Evolutionary conservation across 805 yeast species (phyloP).

Genomic region (Yarrowia sp.): DNA sequence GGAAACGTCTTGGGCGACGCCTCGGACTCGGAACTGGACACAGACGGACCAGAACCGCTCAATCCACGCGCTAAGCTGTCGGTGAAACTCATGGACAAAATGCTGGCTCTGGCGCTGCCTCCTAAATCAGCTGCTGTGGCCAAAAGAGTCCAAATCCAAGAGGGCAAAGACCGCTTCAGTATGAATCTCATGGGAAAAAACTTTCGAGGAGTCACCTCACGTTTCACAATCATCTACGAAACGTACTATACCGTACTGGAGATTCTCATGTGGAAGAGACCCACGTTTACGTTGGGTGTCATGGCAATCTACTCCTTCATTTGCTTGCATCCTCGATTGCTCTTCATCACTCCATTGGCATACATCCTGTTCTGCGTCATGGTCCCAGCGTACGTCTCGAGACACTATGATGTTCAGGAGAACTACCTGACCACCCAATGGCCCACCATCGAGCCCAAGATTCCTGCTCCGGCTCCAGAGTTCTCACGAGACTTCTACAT

Average conservation of each 20-base stretch:
- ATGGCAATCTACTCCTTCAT: conserved; percentile 50
- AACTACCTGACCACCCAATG: conserved; percentile 48
- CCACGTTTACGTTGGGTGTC: conserved; percentile 58
- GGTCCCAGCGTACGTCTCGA: conserved; percentile 60
- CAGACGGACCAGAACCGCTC: not conserved
- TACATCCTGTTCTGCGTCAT: conserved; percentile 53
- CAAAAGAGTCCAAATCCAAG: conserved; percentile 54
- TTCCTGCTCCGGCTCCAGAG: conserved; percentile 73
- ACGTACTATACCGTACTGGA: conserved; percentile 54
- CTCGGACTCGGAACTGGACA: not conserved
- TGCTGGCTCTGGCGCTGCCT: conserved; percentile 70
- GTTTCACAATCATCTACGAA: conserved; percentile 43
- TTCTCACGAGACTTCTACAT: conserved; percentile 71
- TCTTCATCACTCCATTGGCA: conserved; percentile 48
- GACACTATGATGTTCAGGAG: conserved; percentile 61
- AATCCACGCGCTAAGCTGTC: not conserved
- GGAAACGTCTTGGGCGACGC: not conserved
- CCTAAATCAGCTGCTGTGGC: conserved; percentile 41
- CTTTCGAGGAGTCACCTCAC: conserved; percentile 31
- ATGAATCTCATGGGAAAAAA: conserved; percentile 61
- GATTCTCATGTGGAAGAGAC: conserved; percentile 62
- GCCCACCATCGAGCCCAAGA: conserved; percentile 46
- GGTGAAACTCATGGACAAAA: conserved; percentile 57
- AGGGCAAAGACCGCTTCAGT: conserved; percentile 63
- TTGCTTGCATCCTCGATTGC: conserved; percentile 53